Evolutionary conservation across 805 yeast species (phyloP).

Genomic region (Saturnispora halmiae): DNA sequence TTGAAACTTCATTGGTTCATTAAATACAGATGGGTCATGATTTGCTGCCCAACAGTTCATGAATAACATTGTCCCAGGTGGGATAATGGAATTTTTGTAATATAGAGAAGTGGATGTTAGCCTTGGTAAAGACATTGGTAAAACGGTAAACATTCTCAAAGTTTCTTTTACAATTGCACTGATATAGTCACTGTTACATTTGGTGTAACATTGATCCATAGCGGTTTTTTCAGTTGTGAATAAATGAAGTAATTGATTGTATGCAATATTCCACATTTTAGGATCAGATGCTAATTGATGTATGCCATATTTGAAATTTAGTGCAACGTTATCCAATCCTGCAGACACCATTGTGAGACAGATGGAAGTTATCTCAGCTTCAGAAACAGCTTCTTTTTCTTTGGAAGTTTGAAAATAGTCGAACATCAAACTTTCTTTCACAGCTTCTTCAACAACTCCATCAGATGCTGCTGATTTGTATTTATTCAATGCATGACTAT

Average conservation of each 20-base stretch:
- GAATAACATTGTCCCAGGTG: conserved; percentile 44
- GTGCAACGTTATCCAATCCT: conserved; percentile 64
- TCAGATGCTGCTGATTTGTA: neutral
- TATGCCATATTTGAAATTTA: conserved; percentile 50
- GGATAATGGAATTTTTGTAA: conserved; percentile 37
- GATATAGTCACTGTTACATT: conserved; percentile 38
- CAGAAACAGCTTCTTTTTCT: conserved; percentile 3
- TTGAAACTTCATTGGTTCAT: conserved; percentile 36
- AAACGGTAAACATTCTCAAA: conserved; percentile 51
- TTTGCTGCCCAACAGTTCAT: conserved; percentile 68
- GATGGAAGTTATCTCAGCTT: conserved; percentile 33
- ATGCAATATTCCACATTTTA: conserved; percentile 37
- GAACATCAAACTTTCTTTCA: conserved; percentile 22
- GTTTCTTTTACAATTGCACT: conserved; percentile 56
- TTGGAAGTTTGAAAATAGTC: conserved; percentile 18
- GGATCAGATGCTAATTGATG: conserved; percentile 40
- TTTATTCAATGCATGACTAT: conserved; percentile 20
- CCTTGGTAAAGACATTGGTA: conserved; percentile 62
- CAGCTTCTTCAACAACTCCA: neutral
- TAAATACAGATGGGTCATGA: conserved; percentile 42
- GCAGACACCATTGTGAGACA: conserved; percentile 75
- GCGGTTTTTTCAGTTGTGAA: conserved; percentile 25
- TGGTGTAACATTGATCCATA: conserved; percentile 19
- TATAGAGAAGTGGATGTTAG: conserved; percentile 43
- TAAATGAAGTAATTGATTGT: conserved; percentile 29